These are phyloP conservation scores for Neopestalotiopsis sp. DNA, from an alignment of 2,329 filamentous ascomycete genomes.

Conservation along the genomic window DNA sequence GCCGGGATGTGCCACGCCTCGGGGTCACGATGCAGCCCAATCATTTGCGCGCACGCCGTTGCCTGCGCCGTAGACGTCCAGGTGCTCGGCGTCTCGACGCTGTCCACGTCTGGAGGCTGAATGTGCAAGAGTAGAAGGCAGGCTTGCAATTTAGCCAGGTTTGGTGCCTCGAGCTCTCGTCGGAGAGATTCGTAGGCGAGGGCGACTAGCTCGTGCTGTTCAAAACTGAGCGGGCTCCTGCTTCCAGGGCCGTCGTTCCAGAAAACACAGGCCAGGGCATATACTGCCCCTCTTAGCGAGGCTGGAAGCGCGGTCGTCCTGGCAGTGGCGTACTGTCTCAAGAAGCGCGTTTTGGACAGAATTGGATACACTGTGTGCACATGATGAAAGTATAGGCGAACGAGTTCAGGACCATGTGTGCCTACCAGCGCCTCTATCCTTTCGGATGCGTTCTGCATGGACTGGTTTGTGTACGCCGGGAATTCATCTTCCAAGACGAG, in stretches of 20 bases:
- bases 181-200: background rate
- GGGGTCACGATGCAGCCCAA: background rate
- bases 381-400: background rate
- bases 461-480: background rate
- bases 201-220: background rate
- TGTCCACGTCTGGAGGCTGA: background rate
- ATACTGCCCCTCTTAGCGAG: background rate
- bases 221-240: background rate
- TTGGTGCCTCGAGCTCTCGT: background rate
- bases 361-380: background rate
- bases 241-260: background rate
- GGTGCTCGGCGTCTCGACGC: background rate
- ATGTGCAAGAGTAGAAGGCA: background rate
- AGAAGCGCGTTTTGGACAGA: background rate
- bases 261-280: background rate
- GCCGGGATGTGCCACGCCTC: background rate
- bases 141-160: background rate
- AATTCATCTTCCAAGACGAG: background rate
- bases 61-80: background rate
- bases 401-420: background rate
- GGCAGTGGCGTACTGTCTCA: background rate
- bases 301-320: background rate
- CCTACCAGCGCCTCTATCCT: background rate
- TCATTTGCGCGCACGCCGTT: background rate
- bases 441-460: background rate